Evolutionary conservation across 345 rosid species (phyloP), one percentile per base, ranked within the genome.

Genomic region (Populus deltoides): DNA sequence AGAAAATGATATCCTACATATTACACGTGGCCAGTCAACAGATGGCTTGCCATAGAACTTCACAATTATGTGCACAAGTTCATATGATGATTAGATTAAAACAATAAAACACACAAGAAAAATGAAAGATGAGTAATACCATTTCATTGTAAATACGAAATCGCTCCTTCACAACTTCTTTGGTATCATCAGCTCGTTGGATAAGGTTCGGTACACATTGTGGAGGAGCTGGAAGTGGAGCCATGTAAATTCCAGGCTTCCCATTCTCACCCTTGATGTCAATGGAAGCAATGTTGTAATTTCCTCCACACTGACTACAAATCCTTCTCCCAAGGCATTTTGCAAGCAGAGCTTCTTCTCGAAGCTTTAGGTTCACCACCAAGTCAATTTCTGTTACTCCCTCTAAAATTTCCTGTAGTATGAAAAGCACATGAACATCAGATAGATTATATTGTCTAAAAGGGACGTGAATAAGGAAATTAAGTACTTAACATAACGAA

Each of bases 241-340:
- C 90, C 99, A 96, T 94, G 79, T 91, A 88, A 90, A 96, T 92
- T 43, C 90, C 88, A 3, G 98, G 91, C 79, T 79, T 90, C 70
- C 88, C 94, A 83, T 92, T 84, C 83, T 91, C 89, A 38, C 89
- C 92, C 87, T 92, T 91, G 82, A 96, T 86, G 86, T 96, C 94
- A 78, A 96, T 91, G 63, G 89, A 85, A 1, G 99, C 99, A 76
- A 96, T 79, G 51, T 96, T 96, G 75, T 89, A 96, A 87, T 94
- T 96, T 75, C 85, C 92, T 74, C 98, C 94, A 78, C 99, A 96
- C 57, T 94, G 91, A 9, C 92, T 88, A 73, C 99, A 96, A 39
- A 89, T 96, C 82, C 99, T 91, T 82, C 99, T 89, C 61, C 98
- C 99, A 24, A 96, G 89, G 85, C 99, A 96, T 85, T 96, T 96